Percentiles rank a stretch among this genome's conserved stretches.
phyloP scores from a whole-genome alignment of 495 filamentous ascomycete species.

The Aspergillus cristatus region DNA sequence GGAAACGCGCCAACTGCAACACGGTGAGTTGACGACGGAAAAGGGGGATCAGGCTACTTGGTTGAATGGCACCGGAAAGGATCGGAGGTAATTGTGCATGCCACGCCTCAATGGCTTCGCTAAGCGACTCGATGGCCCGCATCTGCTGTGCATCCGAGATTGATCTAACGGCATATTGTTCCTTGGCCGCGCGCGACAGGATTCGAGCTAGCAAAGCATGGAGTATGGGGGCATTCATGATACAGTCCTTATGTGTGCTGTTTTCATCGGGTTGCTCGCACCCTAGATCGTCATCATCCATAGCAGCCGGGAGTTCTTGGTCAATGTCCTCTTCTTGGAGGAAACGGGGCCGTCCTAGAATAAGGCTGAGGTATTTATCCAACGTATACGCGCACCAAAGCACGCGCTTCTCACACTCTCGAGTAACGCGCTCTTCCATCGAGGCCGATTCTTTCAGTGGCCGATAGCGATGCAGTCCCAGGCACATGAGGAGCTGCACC shows the following conservation, averaged over 20 bases:
- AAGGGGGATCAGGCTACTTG: conserved; percentile 15
- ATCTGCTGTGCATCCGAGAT: conserved; percentile 13
- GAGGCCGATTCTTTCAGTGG: background rate
- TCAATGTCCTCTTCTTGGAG: conserved; percentile 20
- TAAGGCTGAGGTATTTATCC: conserved; percentile 23
- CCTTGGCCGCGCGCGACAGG: conserved; percentile 15
- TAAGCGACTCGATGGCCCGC: conserved; percentile 6
- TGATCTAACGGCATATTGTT: conserved; percentile 12
- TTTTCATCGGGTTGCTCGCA: background rate
- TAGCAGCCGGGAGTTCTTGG: conserved; percentile 13
- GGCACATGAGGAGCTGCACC: conserved; percentile 21
- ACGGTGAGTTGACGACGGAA: conserved; percentile 19
- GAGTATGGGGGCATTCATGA: conserved; percentile 21
- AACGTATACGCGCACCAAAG: conserved; percentile 24
- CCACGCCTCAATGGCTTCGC: conserved; percentile 12
- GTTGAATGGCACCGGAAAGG: conserved; percentile 14
- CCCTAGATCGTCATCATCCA: conserved; percentile 16
- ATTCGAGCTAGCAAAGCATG: conserved; percentile 18
- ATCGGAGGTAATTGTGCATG: conserved; percentile 15
- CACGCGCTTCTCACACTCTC: conserved; percentile 18
- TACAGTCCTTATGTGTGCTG: conserved; percentile 20
- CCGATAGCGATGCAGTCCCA: conserved; percentile 16
- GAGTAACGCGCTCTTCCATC: conserved; percentile 3
- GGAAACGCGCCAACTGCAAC: conserved; percentile 16
- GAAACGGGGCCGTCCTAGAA: conserved; percentile 18